Evolutionary conservation across 495 filamentous ascomycete species (phyloP), one percentile per base, ranked within the genome.

Genomic region (Aspergillus coremiiformis): DNA sequence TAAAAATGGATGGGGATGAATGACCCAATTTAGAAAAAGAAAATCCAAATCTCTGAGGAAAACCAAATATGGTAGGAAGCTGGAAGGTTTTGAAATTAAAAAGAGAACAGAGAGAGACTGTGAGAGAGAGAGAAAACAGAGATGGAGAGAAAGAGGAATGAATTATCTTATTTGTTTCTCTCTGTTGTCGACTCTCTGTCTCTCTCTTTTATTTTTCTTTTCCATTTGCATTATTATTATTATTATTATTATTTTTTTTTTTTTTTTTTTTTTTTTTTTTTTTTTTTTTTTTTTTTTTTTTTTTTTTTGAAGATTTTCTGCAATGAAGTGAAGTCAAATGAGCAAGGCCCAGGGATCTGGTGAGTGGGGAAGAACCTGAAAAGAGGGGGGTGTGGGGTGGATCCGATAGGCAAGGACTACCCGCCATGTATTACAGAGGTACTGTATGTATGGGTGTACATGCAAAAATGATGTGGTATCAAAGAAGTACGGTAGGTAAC

Each of bases 251-350:
- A 24, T 12, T 26, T 17, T 44, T 22, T 21, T 45, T 24, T 42
- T 47, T 41, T 44, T 35, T 52, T 44, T 46, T 24, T 51, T 47
- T 33, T 49, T 22, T 47, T 41, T 29, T 41, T 50, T 49, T 41
- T 46, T 33, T 44, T 48, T 32, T 44, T 44, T 44, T 50, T 37
- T 53, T 55, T 33, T 52, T 23, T 52, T 51, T 56, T 49, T 30
- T 30, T 30, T 30, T 30, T 7, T 7, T 30, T 30, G 3, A 9
- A n/a, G 12, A 14, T 35, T 44, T 52, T 51, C 51, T 39, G 50
- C 49, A 54, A n/a, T n/a, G n/a, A n/a, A n/a, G n/a, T 56, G 51
- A 45, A 58, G 49, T 41, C 58, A 53, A 61, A 47, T 27, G 41
- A 47, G 24, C 53, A 30, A 44, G 50, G 21, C 50, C 50, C 54